Base-by-base conservation (phyloP, 352 stramenopile species). In the Phytophthora tubulina region DNA sequence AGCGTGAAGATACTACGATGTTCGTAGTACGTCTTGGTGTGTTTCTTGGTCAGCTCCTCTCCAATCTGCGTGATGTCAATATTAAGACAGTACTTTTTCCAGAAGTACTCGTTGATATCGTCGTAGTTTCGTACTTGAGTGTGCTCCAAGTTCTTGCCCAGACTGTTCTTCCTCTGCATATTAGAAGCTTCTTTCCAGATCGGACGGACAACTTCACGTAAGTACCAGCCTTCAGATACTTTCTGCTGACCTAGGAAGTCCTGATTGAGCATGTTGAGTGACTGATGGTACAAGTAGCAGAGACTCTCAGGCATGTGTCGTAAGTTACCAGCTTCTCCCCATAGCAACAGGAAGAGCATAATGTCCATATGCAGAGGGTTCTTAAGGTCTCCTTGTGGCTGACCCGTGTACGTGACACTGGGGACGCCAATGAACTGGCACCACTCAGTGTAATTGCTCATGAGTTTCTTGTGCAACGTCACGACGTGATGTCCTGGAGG, bases 221-320 rank as follows among this genome's bases (percentile, higher is more conserved):
- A 58, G 67, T 86, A 92, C 85, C 85, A 92, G 15, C 78, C 72
- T 60, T 86, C 77, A 5, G 67, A 6, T 39, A 82, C 59, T 17
- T 79, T 76, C 6, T 89, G 72, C 53, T 88, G 67, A 15, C 77
- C 79, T 27, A 88, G 72, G n/a, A 86, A 79, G 60, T 92, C 85
- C 27, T 76, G 60, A 60, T 93, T 90, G 0, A 93, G 64, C 63
- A 86, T 76, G 5, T 7, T 66, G 4, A 91, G 59, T 66, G 84
- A 73, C 54, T 93, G 81, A 76, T 99, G 96, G 77, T 98, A 99
- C 13, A 99, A 68, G 71, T 98, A 99, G 79, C 96, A 99, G 35
- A 98, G 67, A 75, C 94, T 98, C 76, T 99, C 97, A 1, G 97
- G 94, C 94, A 99, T 98, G 76, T 99, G 96, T 6, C 96, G 79